These are phyloP conservation scores for Bondarzewia mesenterica DNA, from an alignment of 1,284 basidiomycete species.

Conservation along the genomic window DNA sequence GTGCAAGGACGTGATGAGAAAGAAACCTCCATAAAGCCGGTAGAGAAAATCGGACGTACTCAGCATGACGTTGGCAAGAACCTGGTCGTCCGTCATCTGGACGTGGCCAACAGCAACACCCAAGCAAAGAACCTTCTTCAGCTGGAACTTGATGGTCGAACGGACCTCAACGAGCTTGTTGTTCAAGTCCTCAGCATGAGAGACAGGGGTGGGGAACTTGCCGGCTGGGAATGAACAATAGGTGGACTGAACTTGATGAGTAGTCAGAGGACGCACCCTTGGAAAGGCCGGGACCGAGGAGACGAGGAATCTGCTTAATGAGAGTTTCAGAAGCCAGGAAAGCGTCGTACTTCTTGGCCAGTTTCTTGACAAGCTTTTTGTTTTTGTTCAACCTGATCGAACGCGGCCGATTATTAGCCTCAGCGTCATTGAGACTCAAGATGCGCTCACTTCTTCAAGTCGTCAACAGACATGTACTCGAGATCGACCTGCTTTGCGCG, in stretches of 20 bases:
- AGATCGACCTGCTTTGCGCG: slow-evolving; percentile 96
- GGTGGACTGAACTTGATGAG: neutral
- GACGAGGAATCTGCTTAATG: slow-evolving; percentile 99
- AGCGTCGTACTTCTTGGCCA: slow-evolving; percentile 99
- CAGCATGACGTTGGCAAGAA: slow-evolving; percentile 96
- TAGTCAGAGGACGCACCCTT: slow-evolving; percentile 56
- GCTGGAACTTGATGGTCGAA: slow-evolving; percentile 99
- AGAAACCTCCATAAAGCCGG: neutral
- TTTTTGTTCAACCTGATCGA: slow-evolving; percentile 88
- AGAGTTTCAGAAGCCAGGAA: slow-evolving; percentile 97
- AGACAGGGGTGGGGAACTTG: slow-evolving; percentile 98
- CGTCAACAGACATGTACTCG: slow-evolving; percentile 99
- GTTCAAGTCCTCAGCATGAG: slow-evolving; percentile 85
- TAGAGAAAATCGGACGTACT: slow-evolving; percentile 37
- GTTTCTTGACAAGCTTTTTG: slow-evolving; percentile 99
- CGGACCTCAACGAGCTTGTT: slow-evolving; percentile 95
- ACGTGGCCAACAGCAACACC: slow-evolving; percentile 98
- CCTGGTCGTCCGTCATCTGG: slow-evolving; percentile 97
- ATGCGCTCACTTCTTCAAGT: slow-evolving; percentile 86
- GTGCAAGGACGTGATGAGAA: slow-evolving; percentile 6
- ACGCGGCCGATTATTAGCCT: slow-evolving; percentile 1
- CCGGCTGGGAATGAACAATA: slow-evolving; percentile 59
- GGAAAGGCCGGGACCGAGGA: slow-evolving; percentile 98
- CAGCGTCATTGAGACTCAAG: neutral
- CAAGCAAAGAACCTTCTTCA: slow-evolving; percentile 99